Base-by-base conservation (phyloP, 371 early-diverging fungal species). In the Zopfochytrium polystomum region DNA sequence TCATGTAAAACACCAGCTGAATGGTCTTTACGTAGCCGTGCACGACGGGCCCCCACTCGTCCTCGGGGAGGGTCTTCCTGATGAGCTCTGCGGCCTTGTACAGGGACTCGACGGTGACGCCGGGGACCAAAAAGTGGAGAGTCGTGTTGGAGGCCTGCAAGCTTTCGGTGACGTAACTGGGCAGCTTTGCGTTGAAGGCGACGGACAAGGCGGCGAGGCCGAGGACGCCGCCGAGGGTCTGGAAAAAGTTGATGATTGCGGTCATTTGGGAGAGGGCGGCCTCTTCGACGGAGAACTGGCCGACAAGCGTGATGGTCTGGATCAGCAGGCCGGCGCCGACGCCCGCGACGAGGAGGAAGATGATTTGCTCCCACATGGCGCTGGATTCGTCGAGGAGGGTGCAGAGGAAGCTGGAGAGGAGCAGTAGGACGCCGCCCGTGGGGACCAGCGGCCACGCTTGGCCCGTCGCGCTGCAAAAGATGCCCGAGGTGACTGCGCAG, bases 351-450 rank as follows among this genome's bases (percentile, higher is more conserved):
- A 62, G 25, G 15, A 62, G 42, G 46, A 55, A 62, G 6, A 62
- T n/a, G 38, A 62, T 31, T 18, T 62, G 58, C 27, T 23, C 11
- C 23, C 22, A 45, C 9, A 34, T n/a, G 6, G 47, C 4, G 23
- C 55, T 43, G 49, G 26, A 27, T 47, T 53, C 53, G 13, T 53
- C 20, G 34, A 62, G 42, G 0, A 55, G 52, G 3, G 22, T 11
- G 11, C 52, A 23, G 15, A 62, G 38, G 11, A 53, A 53, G 20
- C 23, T 9, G 3, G 88, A 81, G 23, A 81, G 80, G 31, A 86
- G 86, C 54, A 85, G 85, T n/a, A 87, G 65, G 3, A 79, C 71
- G 3, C 82, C 76, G 0, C 88, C 88, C 33, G 87, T 58, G 55
- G 79, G 72, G 25, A 87, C 61, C 60, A 87, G 62, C 32, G 62